Percentiles rank a stretch among this genome's conserved stretches.
These are phyloP conservation scores for Phaeosphaeriaceae sp. DNA, from an alignment of 2,329 filamentous ascomycete genomes.

Conservation along the genomic window DNA sequence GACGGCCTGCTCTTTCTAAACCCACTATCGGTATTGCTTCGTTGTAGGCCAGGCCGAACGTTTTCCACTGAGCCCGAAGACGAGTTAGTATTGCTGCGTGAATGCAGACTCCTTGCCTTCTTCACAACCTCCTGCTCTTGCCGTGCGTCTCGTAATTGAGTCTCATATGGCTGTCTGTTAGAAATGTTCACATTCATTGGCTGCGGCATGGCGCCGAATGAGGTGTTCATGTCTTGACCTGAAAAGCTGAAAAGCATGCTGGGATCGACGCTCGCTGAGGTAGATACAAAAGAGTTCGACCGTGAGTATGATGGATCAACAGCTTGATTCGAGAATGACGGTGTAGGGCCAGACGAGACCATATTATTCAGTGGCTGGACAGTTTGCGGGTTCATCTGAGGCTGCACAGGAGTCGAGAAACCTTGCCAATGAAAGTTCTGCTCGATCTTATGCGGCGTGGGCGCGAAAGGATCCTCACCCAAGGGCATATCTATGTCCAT, in stretches of 20 bases:
- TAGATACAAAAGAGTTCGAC: constrained; percentile 42
- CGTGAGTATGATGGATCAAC: constrained; percentile 27
- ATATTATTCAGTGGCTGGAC: constrained; percentile 38
- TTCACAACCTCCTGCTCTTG: constrained; percentile 43
- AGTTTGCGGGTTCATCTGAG: constrained; percentile 43
- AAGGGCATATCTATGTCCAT: constrained; percentile 47
- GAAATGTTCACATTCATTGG: constrained; percentile 20
- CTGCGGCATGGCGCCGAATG: constrained; percentile 36
- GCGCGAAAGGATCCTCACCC: constrained; percentile 42
- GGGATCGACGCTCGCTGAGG: constrained; percentile 55
- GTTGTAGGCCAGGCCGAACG: constrained; percentile 45
- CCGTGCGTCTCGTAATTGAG: constrained; percentile 42
- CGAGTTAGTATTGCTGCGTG: constrained; percentile 50
- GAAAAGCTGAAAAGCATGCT: constrained; percentile 56
- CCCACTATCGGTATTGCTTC: constrained; percentile 57
- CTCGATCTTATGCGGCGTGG: constrained; percentile 44
- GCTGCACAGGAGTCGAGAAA: constrained; percentile 34
- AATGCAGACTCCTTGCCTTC: constrained; percentile 44
- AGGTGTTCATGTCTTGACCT: constrained; percentile 31
- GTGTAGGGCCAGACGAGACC: constrained; percentile 30
- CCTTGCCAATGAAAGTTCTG: constrained; percentile 40
- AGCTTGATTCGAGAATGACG: constrained; percentile 31
- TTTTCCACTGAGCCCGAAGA: constrained; percentile 46
- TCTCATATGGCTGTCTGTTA: constrained; percentile 49
- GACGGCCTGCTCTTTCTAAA: constrained; percentile 37